Base-by-base conservation (phyloP, 2,329 filamentous ascomycete species). In the Neoascochyta sp. region DNA sequence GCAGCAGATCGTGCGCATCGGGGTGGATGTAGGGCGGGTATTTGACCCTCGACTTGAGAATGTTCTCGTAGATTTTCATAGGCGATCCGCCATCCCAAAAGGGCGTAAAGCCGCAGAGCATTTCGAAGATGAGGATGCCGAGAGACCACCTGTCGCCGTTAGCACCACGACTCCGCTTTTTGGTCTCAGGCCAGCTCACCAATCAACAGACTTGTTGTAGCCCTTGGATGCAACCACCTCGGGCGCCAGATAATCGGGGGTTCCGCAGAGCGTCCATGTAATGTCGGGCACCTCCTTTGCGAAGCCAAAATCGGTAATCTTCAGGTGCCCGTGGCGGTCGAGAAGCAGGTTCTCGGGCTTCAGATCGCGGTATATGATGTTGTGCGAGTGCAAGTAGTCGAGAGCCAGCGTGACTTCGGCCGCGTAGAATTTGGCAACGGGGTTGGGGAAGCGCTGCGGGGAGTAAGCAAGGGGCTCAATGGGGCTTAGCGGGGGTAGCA, bases 21-120 rank as follows among this genome's bases (percentile, higher is more conserved):
- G 84, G 81, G 60, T 96, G 87, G 54, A 98, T 86, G 63, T 96
- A 98, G 5, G 86, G 83, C 31, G 92, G 92, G 62, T 96, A 98
- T 68, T 95, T 96, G 65, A 98, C 86, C 52, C 85, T 83, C 38
- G 90, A 92, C 57, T 88, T 89, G 44, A 98, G 77, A 55, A 98
- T 98, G 63, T 98, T 98, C 70, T 98, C 92, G 69, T 98, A 98
- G 57, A 98, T 98, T 68, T 95, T 95, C 79, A 98, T 94, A 3
- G 92, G 90, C 24, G 87, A 95, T 32, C 90, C 92, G 52, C 86
- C 86, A 63, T 98, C 92, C 90, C 92, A 98, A 71, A 98, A 98
- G 4, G 92, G 92, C 4, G 92, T 98, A 67, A 95, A 98, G 16
- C 92, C 92, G 61, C 92, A 96, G 20, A 98, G 78, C 92, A 98